A percentile compares a stretch with the other conserved stretches of the same genome.
Evolutionary conservation across 257 asterid species (phyloP).

Genomic region (Eucommia ulmoides): DNA sequence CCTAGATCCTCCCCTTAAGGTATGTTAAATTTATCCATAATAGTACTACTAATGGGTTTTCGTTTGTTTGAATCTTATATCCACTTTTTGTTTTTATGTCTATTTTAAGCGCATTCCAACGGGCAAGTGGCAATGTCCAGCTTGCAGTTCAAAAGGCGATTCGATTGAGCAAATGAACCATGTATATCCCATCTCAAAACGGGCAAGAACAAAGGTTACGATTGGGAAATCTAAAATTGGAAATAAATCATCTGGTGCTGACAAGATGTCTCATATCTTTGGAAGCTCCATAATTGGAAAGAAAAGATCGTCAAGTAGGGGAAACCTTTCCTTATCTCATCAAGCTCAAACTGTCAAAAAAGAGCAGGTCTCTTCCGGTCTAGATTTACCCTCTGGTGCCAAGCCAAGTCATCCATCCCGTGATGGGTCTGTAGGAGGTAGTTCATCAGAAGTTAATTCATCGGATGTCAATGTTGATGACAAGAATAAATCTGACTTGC

Average conservation of each 20-base stretch:
- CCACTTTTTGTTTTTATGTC: constrained; percentile 8
- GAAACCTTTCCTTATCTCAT: constrained; percentile 22
- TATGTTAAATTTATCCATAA: constrained; percentile 13
- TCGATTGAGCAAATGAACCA: constrained; percentile 25
- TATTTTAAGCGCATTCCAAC: constrained; percentile 44
- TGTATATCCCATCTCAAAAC: constrained; percentile 37
- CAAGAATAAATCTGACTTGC: constrained; percentile 21
- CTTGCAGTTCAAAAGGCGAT: constrained; percentile 31
- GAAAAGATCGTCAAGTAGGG: constrained; percentile 32
- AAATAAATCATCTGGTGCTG: constrained; percentile 28
- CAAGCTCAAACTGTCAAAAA: constrained; percentile 18
- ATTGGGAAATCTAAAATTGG: constrained; percentile 41
- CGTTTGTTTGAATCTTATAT: constrained; percentile 4
- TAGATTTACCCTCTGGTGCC: constrained; percentile 17
- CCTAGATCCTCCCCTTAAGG: constrained; percentile 83
- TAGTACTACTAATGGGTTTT: not conserved
- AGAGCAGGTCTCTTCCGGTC: constrained; percentile 24
- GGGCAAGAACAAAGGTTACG: constrained; percentile 46
- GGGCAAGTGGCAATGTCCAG: constrained; percentile 74
- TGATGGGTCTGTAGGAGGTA: constrained; percentile 35
- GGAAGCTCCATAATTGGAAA: constrained; percentile 28
- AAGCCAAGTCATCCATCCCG: constrained; percentile 21
- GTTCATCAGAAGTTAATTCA: constrained; percentile 21
- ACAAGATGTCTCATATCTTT: constrained; percentile 20
- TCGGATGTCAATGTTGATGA: constrained; percentile 18